Evolutionary conservation across 305 asterid genomes (phyloP).

Genomic region (Fraxinus paxiana): DNA sequence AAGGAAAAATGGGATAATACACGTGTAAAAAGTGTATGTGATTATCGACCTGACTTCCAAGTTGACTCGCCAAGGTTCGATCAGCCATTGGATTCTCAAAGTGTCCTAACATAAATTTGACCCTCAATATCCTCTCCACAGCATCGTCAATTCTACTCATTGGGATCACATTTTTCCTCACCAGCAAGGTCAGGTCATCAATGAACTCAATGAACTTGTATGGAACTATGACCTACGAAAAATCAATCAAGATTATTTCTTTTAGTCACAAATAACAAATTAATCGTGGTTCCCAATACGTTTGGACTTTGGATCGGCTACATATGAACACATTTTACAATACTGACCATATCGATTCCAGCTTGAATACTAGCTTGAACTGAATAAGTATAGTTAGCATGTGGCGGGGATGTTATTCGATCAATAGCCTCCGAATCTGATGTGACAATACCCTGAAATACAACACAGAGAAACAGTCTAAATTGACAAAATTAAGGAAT

Average conservation of each 20-base stretch:
- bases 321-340: not conserved
- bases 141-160: slow-evolving; percentile 40
- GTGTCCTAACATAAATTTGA: slow-evolving; percentile 35
- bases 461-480: not conserved
- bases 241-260: not conserved
- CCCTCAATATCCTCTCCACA: slow-evolving; percentile 33
- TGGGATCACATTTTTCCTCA: slow-evolving; percentile 28
- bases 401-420: slow-evolving; percentile 31
- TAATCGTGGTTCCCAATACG: not conserved
- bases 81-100: slow-evolving; percentile 40
- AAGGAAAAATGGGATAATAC: not conserved
- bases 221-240: slow-evolving; percentile 28
- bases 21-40: not conserved
- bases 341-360: slow-evolving; percentile 38
- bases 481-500: not conserved
- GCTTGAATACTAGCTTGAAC: slow-evolving; percentile 35
- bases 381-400: slow-evolving; percentile 30
- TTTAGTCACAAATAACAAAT: not conserved
- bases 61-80: slow-evolving; percentile 28
- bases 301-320: not conserved
- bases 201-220: slow-evolving; percentile 24
- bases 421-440: slow-evolving; percentile 38
- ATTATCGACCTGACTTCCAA: slow-evolving; percentile 28
- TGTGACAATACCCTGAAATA: slow-evolving; percentile 34
- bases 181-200: slow-evolving; percentile 26